Evolutionary conservation across 345 rosid genomes (phyloP).

Genomic region (Moricandia arvensis): DNA sequence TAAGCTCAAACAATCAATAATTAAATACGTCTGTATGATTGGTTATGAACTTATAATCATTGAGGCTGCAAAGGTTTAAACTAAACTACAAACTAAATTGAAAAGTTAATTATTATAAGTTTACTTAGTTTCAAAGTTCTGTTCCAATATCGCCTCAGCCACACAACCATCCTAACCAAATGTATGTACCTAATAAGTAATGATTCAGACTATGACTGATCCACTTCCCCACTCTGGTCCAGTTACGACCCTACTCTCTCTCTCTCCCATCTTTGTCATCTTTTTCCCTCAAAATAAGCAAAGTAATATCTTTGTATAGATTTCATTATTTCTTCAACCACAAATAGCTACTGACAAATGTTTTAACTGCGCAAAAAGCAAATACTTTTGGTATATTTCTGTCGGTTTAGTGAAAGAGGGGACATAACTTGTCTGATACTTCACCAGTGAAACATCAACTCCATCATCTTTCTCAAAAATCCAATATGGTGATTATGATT

Average conservation of each 20-base stretch:
- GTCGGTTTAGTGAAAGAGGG: constrained; percentile 28
- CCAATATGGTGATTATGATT: constrained; percentile 40
- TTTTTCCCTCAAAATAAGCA: constrained; percentile 18
- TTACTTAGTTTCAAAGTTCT: constrained; percentile 26
- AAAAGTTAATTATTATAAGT: neutral
- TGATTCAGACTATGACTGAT: constrained; percentile 3
- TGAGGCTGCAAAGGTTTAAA: neutral
- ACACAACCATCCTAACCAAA: constrained; percentile 26
- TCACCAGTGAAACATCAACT: constrained; percentile 34
- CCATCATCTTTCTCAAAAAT: constrained; percentile 21
- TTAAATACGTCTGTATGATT: neutral
- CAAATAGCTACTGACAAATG: constrained; percentile 17
- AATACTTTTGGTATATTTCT: neutral
- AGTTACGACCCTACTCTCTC: constrained; percentile 10
- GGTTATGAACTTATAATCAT: neutral
- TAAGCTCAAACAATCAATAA: neutral
- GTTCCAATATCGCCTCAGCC: constrained; percentile 12
- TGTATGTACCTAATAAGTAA: constrained; percentile 24
- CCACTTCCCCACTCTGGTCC: constrained; percentile 27
- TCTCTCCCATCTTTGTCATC: constrained; percentile 4
- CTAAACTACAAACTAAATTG: neutral
- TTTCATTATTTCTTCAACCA: constrained; percentile 5
- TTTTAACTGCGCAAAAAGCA: neutral
- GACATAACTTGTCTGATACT: constrained; percentile 36
- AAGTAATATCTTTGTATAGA: no score